A percentile compares a stretch with the other conserved stretches of the same genome.
Conservation (phyloP, 345 rosid species). For the Eutrema heterophyllum region DNA sequence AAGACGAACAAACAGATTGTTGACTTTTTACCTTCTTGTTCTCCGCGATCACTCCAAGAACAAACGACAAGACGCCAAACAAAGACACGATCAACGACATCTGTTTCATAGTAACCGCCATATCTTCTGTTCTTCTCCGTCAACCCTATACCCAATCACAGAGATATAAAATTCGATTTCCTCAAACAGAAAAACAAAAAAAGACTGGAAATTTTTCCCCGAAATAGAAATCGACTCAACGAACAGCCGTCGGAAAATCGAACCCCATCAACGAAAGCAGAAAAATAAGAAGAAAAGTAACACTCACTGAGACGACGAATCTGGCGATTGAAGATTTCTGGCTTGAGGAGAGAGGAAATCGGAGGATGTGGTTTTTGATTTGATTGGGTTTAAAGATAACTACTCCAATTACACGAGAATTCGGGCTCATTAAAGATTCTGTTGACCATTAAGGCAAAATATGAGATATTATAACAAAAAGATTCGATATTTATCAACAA, state of each 20-base stretch:
- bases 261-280: not conserved
- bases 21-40: slow-evolving; percentile 60
- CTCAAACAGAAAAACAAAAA: not conserved
- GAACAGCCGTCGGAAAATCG: not conserved
- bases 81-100: slow-evolving; percentile 52
- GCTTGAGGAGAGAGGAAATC: not conserved
- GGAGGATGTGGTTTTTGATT: not conserved
- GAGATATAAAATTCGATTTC: not conserved
- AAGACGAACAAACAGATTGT: not conserved
- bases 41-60: slow-evolving; percentile 69
- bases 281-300: not conserved
- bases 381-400: not conserved
- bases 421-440: slow-evolving; percentile 1
- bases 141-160: not conserved
- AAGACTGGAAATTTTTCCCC: not conserved
- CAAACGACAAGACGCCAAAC: slow-evolving; percentile 57
- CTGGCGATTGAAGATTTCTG: not conserved
- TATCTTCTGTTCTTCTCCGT: slow-evolving; percentile 18
- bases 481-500: slow-evolving; percentile 2
- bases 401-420: slow-evolving; percentile 8
- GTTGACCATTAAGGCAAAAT: not conserved
- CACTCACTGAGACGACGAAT: not conserved
- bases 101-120: slow-evolving; percentile 61
- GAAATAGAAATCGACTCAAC: not conserved
- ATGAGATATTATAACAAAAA: not conserved